phyloP scores from a whole-genome alignment of 306 rosid genomes.

The Mucuna pruriens region DNA sequence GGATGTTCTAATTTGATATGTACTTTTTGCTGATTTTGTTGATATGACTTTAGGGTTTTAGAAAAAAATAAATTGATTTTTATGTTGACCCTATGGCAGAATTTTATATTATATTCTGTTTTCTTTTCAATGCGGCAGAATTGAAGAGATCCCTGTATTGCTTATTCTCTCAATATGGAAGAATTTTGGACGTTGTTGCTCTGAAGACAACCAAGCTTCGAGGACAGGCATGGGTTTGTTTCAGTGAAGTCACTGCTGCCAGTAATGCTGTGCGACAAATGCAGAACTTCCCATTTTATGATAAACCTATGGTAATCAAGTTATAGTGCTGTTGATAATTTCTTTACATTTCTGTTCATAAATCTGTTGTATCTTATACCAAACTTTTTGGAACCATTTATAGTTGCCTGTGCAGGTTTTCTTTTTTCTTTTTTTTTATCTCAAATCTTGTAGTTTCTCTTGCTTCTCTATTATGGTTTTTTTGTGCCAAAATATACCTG shows the following conservation, averaged over 20 bases:
- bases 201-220: conserved; percentile 89
- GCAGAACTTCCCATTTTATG: conserved; percentile 98
- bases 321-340: conserved; percentile 39
- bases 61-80: background rate
- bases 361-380: background rate
- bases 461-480: conserved; percentile 14
- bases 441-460: background rate
- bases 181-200: conserved; percentile 91
- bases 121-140: conserved; percentile 54
- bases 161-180: conserved; percentile 97
- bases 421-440: background rate
- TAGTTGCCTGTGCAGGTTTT: background rate
- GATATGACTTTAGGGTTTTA: background rate
- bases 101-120: background rate
- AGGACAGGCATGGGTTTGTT: conserved; percentile 99
- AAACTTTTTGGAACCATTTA: background rate
- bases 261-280: conserved; percentile 98
- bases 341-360: conserved; percentile 21
- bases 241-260: conserved; percentile 95
- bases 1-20: conserved; percentile 5
- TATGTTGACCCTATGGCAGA: conserved; percentile 1
- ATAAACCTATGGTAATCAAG: conserved; percentile 87
- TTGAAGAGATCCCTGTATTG: conserved; percentile 93
- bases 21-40: background rate
- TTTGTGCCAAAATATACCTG: background rate